Conservation (phyloP, 345 rosid genomes). For the Pseudoturritis turrita region DNA sequence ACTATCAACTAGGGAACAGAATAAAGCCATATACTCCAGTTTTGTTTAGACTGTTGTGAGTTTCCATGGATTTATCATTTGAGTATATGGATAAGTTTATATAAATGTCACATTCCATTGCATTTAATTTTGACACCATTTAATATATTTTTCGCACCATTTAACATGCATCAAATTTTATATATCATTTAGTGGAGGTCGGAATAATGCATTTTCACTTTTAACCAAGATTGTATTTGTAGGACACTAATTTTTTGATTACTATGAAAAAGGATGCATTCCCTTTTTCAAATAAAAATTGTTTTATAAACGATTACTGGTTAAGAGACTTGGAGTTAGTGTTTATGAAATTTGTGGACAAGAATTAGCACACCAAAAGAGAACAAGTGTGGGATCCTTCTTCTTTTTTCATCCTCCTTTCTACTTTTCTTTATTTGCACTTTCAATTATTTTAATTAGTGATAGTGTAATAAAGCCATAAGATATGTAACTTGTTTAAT, state of each 20-base stretch:
- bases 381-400: conserved; percentile 11
- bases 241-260: conserved; percentile 4
- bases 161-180: background rate
- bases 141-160: background rate
- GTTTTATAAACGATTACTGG: background rate
- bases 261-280: background rate
- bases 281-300: background rate
- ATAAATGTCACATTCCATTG: background rate
- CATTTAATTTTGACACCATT: background rate
- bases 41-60: background rate
- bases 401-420: conserved; percentile 11
- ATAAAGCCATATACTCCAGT: background rate
- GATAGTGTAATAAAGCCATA: conserved; percentile 20
- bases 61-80: background rate
- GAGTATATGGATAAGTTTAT: background rate
- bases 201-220: conserved; percentile 7
- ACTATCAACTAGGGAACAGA: background rate
- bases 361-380: conserved; percentile 22
- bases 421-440: background rate
- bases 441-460: conserved; percentile 15
- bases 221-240: conserved; percentile 8
- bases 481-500: conserved; percentile 12
- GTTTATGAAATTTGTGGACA: conserved; percentile 21
- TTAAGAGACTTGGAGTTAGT: conserved; percentile 10
- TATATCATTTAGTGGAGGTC: conserved; percentile 15